phyloP scores from a whole-genome alignment of 108 stramenopile genomes.

The Cyclotella baltica region DNA sequence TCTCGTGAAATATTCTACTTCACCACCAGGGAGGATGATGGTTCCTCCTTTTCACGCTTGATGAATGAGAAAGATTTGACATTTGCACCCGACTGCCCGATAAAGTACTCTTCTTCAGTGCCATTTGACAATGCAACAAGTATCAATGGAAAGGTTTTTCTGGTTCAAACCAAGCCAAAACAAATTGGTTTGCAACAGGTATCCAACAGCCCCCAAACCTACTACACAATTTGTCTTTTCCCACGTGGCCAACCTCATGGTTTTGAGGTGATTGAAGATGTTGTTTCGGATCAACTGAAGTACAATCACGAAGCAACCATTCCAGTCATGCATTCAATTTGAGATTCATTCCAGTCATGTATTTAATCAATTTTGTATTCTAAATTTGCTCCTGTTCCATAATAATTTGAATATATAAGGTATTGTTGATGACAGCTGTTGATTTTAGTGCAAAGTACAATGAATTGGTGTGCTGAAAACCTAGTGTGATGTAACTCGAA shows the following conservation, averaged over 20 bases:
- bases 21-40: not conserved
- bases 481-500: no score
- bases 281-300: not conserved
- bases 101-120: not conserved
- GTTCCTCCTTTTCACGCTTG: not conserved
- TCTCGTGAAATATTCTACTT: not conserved
- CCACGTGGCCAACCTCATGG: not conserved
- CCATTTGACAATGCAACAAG: not conserved
- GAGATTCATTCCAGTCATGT: no score
- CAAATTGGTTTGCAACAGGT: not conserved
- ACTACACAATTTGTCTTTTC: not conserved
- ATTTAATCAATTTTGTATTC: no score
- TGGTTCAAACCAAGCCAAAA: not conserved
- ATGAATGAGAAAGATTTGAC: not conserved
- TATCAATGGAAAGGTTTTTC: not conserved
- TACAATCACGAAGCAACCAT: no score
- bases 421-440: no score
- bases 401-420: no score
- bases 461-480: no score
- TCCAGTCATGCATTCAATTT: no score
- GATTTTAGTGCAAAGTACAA: no score
- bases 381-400: no score
- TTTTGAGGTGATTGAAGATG: not conserved
- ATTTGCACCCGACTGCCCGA: not conserved
- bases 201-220: not conserved